These are phyloP conservation scores for Beta macrorhiza DNA, from an alignment of 179 eudicot genomes.

Conservation along the genomic window DNA sequence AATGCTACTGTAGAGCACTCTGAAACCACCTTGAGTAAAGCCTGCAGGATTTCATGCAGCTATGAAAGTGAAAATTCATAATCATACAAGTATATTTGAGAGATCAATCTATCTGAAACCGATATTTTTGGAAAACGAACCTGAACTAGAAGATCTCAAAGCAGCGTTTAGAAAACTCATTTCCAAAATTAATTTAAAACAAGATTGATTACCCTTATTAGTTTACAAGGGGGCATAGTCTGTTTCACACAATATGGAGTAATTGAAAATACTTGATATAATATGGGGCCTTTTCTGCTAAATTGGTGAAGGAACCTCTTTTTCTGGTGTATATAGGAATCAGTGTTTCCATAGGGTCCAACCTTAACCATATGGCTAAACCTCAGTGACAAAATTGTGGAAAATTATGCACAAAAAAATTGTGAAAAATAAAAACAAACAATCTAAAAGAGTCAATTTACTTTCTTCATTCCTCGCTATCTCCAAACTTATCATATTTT, in stretches of 20 bases:
- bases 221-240: neutral
- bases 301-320: neutral
- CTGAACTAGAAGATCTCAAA: neutral
- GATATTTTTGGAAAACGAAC: neutral
- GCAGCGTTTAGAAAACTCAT: neutral
- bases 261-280: neutral
- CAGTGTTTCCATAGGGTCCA: neutral
- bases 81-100: neutral
- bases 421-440: neutral
- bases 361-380: neutral
- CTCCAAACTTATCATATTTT: neutral
- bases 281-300: neutral
- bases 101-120: neutral
- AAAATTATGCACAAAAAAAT: too few relatives aligned
- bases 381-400: neutral
- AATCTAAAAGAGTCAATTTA: neutral
- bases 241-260: too few relatives aligned
- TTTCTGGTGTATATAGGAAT: too few relatives aligned
- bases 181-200: neutral
- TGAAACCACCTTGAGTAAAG: constrained; percentile 73
- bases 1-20: constrained; percentile 71
- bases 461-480: neutral
- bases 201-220: neutral
- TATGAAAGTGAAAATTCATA: neutral
- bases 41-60: constrained; percentile 44